phyloP scores from a whole-genome alignment of 1,139 yeast species.

The Lodderomyces theae region DNA sequence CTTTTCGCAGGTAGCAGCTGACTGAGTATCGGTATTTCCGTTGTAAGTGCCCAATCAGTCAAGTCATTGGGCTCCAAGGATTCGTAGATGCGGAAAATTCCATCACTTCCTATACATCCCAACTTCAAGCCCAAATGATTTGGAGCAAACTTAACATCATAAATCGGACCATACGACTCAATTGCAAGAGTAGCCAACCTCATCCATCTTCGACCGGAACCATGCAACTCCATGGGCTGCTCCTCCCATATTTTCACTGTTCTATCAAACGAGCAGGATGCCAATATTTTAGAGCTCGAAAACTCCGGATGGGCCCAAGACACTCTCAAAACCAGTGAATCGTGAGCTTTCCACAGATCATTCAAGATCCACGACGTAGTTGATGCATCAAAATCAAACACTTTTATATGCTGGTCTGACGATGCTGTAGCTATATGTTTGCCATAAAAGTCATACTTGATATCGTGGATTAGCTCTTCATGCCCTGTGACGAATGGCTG shows the following conservation, averaged over 20 bases:
- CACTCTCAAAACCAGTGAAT: constrained; percentile 75
- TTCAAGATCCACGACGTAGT: constrained; percentile 69
- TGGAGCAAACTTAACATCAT: constrained; percentile 89
- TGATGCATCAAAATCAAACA: constrained; percentile 65
- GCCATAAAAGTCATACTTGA: constrained; percentile 88
- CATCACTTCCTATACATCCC: constrained; percentile 90
- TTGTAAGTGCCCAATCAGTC: constrained; percentile 73
- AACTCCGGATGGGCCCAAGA: constrained; percentile 96
- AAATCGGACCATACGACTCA: constrained; percentile 85
- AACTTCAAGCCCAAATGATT: constrained; percentile 76
- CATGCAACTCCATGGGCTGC: constrained; percentile 70
- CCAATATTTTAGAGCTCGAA: constrained; percentile 69
- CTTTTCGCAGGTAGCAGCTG: constrained; percentile 67
- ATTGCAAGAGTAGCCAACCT: constrained; percentile 66
- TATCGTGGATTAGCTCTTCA: constrained; percentile 86
- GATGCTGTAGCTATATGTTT: constrained; percentile 87
- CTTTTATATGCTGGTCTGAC: constrained; percentile 87
- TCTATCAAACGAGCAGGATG: constrained; percentile 86
- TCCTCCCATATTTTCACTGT: constrained; percentile 92
- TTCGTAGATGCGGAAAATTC: constrained; percentile 81
- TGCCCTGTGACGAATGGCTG: constrained; percentile 84
- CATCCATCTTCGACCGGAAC: constrained; percentile 81
- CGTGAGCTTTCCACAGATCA: constrained; percentile 95
- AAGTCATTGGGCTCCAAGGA: constrained; percentile 86
- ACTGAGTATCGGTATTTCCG: constrained; percentile 67